Conservation (phyloP, 805 yeast genomes). For the Lipomyces anomalus region DNA sequence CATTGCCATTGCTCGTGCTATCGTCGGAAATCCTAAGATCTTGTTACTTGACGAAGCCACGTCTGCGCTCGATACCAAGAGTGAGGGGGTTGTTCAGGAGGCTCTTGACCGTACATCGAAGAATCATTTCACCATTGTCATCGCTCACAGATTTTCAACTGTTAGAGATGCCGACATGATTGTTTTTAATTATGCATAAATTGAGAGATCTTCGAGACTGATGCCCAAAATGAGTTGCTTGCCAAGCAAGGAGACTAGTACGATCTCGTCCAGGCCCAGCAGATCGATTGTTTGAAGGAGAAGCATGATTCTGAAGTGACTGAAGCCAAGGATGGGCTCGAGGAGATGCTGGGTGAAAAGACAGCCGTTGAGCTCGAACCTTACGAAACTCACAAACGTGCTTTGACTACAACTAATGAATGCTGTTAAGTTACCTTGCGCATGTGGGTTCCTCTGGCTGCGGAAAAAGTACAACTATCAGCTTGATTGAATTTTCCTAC, state of each 20-base stretch:
- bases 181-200: slow-evolving; percentile 43
- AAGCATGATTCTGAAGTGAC: no score
- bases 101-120: slow-evolving; percentile 36
- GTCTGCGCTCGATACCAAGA: slow-evolving; percentile 49
- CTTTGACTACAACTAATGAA: no score
- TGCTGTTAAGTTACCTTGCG: slow-evolving; percentile 46
- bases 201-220: slow-evolving; percentile 50
- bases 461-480: slow-evolving; percentile 42
- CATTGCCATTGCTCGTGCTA: slow-evolving; percentile 64
- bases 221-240: slow-evolving; percentile 40
- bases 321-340: no score
- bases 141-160: slow-evolving; percentile 55
- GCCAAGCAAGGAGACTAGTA: slow-evolving; percentile 33
- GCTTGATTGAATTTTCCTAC: slow-evolving; percentile 40
- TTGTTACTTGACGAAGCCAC: slow-evolving; percentile 63
- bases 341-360: no score
- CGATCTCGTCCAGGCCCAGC: slow-evolving; percentile 36
- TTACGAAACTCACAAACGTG: no score
- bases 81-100: slow-evolving; percentile 40
- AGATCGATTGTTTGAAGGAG: no score
- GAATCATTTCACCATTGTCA: slow-evolving; percentile 47
- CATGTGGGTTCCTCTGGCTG: no score
- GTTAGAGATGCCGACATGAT: slow-evolving; percentile 51
- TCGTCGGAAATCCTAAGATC: slow-evolving; percentile 56
- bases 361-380: no score